A percentile compares a stretch with the other conserved stretches of the same genome.
Evolutionary conservation across 345 rosid genomes (phyloP).

Genomic region (Aquilaria malaccensis): DNA sequence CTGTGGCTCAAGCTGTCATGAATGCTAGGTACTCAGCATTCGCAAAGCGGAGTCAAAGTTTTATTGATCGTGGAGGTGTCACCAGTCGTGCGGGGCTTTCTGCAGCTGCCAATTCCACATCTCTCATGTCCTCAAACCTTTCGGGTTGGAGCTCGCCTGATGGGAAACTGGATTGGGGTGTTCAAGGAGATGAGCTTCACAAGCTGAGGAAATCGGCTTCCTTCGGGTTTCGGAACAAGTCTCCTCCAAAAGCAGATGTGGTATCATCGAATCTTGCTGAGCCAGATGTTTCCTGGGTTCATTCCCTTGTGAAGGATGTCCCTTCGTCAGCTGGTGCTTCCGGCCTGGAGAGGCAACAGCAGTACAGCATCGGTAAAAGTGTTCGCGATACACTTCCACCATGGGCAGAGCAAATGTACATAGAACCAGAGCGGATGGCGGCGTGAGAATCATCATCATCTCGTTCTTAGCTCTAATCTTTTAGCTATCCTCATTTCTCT

Average conservation of each 20-base stretch:
- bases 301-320: conserved; percentile 71
- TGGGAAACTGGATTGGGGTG: conserved; percentile 88
- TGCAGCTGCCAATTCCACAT: conserved; percentile 33
- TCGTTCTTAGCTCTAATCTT: conserved; percentile 8
- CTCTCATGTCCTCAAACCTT: conserved; percentile 46
- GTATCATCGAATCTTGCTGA: conserved; percentile 32
- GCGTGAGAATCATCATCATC: conserved; percentile 37
- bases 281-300: conserved; percentile 96
- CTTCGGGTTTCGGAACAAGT: conserved; percentile 57
- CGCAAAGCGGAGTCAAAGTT: conserved; percentile 85
- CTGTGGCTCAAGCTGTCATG: conserved; percentile 87
- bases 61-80: conserved; percentile 55
- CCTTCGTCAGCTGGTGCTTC: conserved; percentile 32
- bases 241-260: conserved; percentile 17
- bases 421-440: conserved; percentile 91
- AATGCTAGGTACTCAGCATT: conserved; percentile 85
- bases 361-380: conserved; percentile 28
- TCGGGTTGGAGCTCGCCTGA: conserved; percentile 74
- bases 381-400: conserved; percentile 37
- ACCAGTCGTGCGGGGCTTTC: conserved; percentile 31
- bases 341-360: conserved; percentile 23
- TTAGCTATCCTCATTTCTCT: conserved; percentile 19
- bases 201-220: conserved; percentile 82
- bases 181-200: conserved; percentile 78
- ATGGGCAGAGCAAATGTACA: conserved; percentile 88